phyloP scores from a whole-genome alignment of 148 eudicot genomes.

The Spergularia marina region DNA sequence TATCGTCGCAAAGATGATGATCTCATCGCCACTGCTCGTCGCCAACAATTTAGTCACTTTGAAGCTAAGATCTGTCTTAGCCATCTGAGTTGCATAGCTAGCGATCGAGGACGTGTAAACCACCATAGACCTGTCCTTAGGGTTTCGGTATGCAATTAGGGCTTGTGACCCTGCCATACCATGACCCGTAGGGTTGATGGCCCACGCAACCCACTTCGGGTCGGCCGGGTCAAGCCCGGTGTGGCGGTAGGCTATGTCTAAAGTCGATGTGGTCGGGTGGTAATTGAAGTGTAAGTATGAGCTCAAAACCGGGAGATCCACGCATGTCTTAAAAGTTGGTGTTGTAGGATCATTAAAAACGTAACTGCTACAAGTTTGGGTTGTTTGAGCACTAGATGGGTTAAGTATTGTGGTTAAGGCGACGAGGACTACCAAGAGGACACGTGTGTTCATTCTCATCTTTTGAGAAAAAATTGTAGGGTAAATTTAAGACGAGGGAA shows the following conservation, averaged over 20 bases:
- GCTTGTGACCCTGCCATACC: slow-evolving; percentile 63
- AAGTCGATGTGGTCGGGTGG: slow-evolving; percentile 34
- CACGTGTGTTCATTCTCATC: too few species aligned
- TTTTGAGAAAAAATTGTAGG: too few species aligned
- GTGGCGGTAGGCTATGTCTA: slow-evolving; percentile 54
- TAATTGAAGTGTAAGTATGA: slow-evolving; percentile 57
- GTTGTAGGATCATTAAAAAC: slow-evolving; percentile 13
- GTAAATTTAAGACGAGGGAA: too few species aligned
- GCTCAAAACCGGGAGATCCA: slow-evolving; percentile 48
- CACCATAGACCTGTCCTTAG: slow-evolving; percentile 36
- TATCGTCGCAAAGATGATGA: slow-evolving; percentile 52
- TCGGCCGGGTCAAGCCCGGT: slow-evolving; percentile 23
- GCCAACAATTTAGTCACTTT: slow-evolving; percentile 43
- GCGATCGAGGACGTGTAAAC: slow-evolving; percentile 53
- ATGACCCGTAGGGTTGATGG: slow-evolving; percentile 38
- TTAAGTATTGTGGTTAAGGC: too few species aligned
- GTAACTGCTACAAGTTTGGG: slow-evolving; percentile 28
- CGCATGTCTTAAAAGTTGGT: slow-evolving; percentile 31
- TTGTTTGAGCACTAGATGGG: neutral
- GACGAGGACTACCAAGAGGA: too few species aligned
- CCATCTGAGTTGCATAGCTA: slow-evolving; percentile 35
- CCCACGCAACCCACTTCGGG: slow-evolving; percentile 55
- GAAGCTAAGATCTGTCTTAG: slow-evolving; percentile 43
- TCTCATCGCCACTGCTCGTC: slow-evolving; percentile 35
- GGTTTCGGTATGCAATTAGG: slow-evolving; percentile 43